A percentile compares a stretch with the other conserved stretches of the same genome.
Conservation (phyloP, 768 basidiomycete genomes). For the Agaricus sinodeliciosus region DNA sequence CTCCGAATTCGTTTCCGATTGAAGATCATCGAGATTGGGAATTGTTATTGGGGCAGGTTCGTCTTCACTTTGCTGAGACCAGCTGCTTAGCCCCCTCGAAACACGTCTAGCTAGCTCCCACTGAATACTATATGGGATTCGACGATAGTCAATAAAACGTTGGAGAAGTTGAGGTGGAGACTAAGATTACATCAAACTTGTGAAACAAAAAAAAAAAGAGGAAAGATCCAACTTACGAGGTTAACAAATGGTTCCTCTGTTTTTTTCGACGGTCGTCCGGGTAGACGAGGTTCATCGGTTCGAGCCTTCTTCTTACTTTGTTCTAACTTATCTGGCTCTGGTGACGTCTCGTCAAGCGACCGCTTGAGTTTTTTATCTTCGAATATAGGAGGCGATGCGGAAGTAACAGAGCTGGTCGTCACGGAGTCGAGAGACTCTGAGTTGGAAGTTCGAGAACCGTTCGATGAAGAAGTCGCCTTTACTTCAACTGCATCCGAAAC, state of each 20-base stretch:
- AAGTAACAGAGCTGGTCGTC: neutral
- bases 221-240: neutral
- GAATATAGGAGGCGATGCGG: neutral
- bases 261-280: no score
- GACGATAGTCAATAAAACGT: conserved; percentile 19
- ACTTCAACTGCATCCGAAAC: no score
- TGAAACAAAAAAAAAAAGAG: neutral
- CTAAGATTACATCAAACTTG: conserved; percentile 8
- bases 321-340: neutral
- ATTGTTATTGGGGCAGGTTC: conserved; percentile 16
- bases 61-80: conserved; percentile 22
- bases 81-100: conserved; percentile 18
- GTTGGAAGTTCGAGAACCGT: neutral
- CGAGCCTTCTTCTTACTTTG: neutral
- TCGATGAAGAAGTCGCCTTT: neutral
- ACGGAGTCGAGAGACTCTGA: neutral
- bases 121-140: conserved; percentile 39
- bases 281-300: neutral
- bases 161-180: conserved; percentile 17
- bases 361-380: neutral
- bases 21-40: conserved; percentile 14
- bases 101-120: conserved; percentile 47
- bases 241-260: neutral
- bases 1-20: neutral
- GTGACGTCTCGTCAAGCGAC: neutral